Evolutionary conservation across 208 protist species (phyloP).

Genomic region (Wallacemonas rigidus): DNA sequence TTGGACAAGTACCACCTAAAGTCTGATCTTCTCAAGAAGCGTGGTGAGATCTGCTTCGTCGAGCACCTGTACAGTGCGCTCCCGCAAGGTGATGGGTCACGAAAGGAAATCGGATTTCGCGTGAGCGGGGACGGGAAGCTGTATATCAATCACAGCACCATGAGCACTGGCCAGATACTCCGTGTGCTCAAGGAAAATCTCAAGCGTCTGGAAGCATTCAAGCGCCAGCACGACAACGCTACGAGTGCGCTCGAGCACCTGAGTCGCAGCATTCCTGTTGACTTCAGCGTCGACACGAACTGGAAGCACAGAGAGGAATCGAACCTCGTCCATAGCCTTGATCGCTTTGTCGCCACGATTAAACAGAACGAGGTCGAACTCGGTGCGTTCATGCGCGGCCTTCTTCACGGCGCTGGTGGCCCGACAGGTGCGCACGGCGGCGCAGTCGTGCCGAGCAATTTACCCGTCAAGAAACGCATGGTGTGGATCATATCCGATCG

Average conservation of each 20-base stretch:
- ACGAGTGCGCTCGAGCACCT: constrained; percentile 66
- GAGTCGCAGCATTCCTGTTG: constrained; percentile 70
- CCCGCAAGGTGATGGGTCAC: constrained; percentile 7
- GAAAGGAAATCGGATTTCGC: constrained; percentile 77
- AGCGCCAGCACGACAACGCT: constrained; percentile 54
- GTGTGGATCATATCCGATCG: constrained; percentile 82
- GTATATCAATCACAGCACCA: constrained; percentile 55
- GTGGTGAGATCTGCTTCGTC: constrained; percentile 60
- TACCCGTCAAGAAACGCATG: constrained; percentile 61
- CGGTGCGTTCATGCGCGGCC: constrained; percentile 41
- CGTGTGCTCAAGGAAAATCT: constrained; percentile 79
- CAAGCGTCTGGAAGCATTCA: constrained; percentile 56
- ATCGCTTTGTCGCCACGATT: constrained; percentile 68
- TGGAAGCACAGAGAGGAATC: constrained; percentile 78
- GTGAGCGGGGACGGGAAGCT: constrained; percentile 69
- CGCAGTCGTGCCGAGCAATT: constrained; percentile 16
- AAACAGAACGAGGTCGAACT: constrained; percentile 65
- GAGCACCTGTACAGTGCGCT: constrained; percentile 53
- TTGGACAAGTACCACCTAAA: constrained; percentile 79
- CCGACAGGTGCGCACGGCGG: constrained; percentile 9
- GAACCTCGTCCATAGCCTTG: constrained; percentile 55
- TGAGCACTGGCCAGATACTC: constrained; percentile 82
- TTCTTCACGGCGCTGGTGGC: constrained; percentile 25
- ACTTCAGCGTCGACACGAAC: constrained; percentile 82
- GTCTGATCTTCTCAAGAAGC: constrained; percentile 69